These are phyloP conservation scores for Rubroshorea leprosula DNA, from an alignment of 345 rosid species.

Conservation along the genomic window DNA sequence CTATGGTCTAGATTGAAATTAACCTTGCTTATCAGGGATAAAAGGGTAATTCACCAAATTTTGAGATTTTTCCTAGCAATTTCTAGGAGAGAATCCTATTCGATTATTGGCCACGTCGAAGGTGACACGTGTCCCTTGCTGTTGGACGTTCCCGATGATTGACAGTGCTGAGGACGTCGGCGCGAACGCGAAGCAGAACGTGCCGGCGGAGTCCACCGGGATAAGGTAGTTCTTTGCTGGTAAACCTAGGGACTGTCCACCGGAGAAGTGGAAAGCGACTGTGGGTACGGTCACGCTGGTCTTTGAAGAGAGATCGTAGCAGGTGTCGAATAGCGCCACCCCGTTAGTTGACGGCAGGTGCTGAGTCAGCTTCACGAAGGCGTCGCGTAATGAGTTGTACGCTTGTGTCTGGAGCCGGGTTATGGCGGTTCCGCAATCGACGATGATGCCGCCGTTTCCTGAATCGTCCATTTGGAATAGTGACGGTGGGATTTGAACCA, in stretches of 20 bases:
- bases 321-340: slow-evolving; percentile 83
- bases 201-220: slow-evolving; percentile 63
- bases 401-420: slow-evolving; percentile 80
- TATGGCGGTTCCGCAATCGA: slow-evolving; percentile 91
- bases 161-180: slow-evolving; percentile 79
- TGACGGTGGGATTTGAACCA: slow-evolving; percentile 50
- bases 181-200: slow-evolving; percentile 92
- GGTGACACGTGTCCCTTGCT: slow-evolving; percentile 86
- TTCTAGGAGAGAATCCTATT: slow-evolving; percentile 57
- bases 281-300: slow-evolving; percentile 69
- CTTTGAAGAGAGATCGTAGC: slow-evolving; percentile 68
- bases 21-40: slow-evolving; percentile 3
- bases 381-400: slow-evolving; percentile 68
- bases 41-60: background rate
- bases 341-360: slow-evolving; percentile 35
- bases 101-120: slow-evolving; percentile 60
- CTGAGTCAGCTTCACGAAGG: slow-evolving; percentile 40
- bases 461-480: slow-evolving; percentile 57
- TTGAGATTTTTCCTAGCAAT: slow-evolving; percentile 64
- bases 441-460: slow-evolving; percentile 74
- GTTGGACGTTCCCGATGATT: slow-evolving; percentile 94
- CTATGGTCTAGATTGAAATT: background rate
- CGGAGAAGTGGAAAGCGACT: slow-evolving; percentile 60
- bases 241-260: slow-evolving; percentile 40
- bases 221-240: slow-evolving; percentile 84